Conservation (phyloP, 2,329 filamentous ascomycete genomes). For the Zasmidium cellare region DNA sequence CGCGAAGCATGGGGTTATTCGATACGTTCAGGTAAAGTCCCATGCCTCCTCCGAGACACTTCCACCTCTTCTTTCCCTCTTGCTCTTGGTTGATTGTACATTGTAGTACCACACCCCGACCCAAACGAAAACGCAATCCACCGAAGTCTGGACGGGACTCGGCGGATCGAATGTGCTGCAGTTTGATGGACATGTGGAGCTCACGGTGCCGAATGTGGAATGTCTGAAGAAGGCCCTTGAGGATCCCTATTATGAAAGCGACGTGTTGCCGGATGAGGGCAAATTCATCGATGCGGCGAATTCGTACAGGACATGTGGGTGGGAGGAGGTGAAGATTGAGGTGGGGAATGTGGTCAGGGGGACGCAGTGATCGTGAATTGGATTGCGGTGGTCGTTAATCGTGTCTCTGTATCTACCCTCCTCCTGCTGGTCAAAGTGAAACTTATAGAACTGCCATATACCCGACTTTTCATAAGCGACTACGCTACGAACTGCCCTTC, state of each 20-base stretch:
- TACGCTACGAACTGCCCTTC: no score
- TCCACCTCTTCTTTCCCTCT: background rate
- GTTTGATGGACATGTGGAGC: background rate
- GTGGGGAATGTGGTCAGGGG: background rate
- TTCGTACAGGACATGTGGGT: background rate
- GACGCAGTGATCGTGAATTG: background rate
- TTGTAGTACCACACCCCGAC: background rate
- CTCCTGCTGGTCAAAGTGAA: no score
- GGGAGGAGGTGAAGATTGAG: constrained; percentile 2
- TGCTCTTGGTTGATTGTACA: background rate
- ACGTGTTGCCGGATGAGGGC: background rate
- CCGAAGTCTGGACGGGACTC: background rate
- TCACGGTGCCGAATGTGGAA: background rate
- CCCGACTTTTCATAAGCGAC: no score
- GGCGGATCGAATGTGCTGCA: background rate
- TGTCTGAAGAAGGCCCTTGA: background rate
- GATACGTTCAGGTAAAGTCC: constrained; percentile 21
- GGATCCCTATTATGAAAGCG: background rate
- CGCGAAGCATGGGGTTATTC: constrained; percentile 16
- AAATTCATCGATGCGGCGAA: constrained; percentile 1
- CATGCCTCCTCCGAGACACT: no score
- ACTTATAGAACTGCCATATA: no score
- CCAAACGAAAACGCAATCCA: background rate
- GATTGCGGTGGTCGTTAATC: no score
- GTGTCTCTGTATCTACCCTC: no score